Percentiles rank a stretch among this genome's conserved stretches.
Evolutionary conservation across 306 rosid species (phyloP).

Genomic region (Cucurbita moschata): DNA sequence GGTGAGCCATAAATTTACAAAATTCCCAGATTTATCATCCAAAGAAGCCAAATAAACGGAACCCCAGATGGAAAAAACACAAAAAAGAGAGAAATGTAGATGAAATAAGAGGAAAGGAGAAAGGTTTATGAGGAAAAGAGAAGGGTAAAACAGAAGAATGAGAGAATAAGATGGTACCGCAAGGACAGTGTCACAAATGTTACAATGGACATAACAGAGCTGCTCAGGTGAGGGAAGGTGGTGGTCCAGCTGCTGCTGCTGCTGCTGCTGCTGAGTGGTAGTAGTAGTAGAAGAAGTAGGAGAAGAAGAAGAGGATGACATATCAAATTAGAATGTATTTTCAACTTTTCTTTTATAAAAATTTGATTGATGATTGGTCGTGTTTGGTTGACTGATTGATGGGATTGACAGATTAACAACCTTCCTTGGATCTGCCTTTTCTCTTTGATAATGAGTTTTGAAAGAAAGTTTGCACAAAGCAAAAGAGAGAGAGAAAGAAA

Average conservation of each 20-base stretch:
- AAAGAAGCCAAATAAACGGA: background rate
- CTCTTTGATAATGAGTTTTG: constrained; percentile 50
- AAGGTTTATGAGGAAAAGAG: background rate
- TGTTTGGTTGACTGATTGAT: constrained; percentile 78
- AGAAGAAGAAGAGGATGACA: constrained; percentile 62
- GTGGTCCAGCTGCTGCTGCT: constrained; percentile 47
- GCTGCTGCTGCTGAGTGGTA: background rate
- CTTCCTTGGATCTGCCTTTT: constrained; percentile 85
- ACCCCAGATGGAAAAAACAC: background rate
- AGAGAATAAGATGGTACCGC: constrained; percentile 34
- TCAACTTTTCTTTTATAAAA: constrained; percentile 15
- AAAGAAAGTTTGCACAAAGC: constrained; percentile 37
- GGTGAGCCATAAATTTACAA: background rate
- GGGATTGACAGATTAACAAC: constrained; percentile 90
- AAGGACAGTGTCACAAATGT: constrained; percentile 85
- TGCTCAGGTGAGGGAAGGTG: constrained; percentile 86
- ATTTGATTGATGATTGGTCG: constrained; percentile 69
- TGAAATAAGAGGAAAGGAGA: background rate
- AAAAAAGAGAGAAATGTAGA: background rate
- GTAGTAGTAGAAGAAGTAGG: background rate
- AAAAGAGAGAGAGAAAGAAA: constrained; percentile 16
- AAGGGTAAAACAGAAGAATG: background rate
- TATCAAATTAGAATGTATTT: constrained; percentile 20
- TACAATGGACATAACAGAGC: constrained; percentile 97
- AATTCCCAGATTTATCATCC: background rate